phyloP scores from a whole-genome alignment of 129 eudicot genomes.

The Lactuca saligna region DNA sequence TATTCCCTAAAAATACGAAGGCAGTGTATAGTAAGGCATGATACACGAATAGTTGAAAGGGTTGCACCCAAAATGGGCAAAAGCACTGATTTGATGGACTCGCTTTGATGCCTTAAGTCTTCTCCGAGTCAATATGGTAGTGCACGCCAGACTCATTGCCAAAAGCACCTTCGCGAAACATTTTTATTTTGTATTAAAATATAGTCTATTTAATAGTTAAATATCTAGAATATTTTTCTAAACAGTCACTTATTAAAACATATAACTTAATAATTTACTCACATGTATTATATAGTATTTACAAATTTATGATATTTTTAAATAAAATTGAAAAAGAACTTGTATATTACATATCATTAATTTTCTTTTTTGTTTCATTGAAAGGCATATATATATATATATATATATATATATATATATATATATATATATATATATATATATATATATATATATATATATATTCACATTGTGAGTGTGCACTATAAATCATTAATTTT shows the following conservation, averaged over 20 bases:
- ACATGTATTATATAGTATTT: no score
- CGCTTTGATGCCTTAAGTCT: conserved; percentile 21
- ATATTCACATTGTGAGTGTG: no score
- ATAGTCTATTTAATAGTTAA: not conserved
- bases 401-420: no score
- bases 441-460: no score
- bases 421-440: no score
- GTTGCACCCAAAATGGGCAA: conserved; percentile 10
- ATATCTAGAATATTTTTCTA: not conserved
- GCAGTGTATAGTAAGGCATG: conserved; percentile 6
- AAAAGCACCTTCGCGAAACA: conserved; percentile 4
- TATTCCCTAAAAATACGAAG: not conserved
- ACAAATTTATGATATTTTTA: no score
- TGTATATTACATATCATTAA: no score
- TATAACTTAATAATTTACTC: no score
- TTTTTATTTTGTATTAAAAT: not conserved
- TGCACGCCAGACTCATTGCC: conserved; percentile 31
- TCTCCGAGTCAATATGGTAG: conserved; percentile 3
- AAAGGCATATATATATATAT: no score
- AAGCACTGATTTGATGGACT: conserved; percentile 30
- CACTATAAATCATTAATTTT: no score
- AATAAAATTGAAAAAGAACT: no score
- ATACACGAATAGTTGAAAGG: conserved; percentile 1
- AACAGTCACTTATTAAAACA: not conserved
- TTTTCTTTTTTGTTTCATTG: no score